phyloP scores from a whole-genome alignment of 2,329 filamentous ascomycete genomes.

The Calonectria pteridis region DNA sequence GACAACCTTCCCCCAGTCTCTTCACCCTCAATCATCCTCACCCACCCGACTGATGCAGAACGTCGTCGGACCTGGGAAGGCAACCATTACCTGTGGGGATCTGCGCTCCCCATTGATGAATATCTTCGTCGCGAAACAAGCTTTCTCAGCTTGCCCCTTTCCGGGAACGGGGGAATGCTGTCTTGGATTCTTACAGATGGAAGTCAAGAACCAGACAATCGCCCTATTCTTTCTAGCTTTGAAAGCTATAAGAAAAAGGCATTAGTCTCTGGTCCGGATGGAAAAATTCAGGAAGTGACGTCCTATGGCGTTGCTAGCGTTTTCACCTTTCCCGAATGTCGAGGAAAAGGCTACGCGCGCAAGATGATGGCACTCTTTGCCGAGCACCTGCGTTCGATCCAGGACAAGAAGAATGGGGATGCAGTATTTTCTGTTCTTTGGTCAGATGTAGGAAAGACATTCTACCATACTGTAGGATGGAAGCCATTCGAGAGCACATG shows the following conservation, averaged over 20 bases:
- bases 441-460: conserved; percentile 87
- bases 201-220: conserved; percentile 51
- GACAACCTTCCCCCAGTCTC: conserved; percentile 38
- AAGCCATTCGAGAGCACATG: conserved; percentile 79
- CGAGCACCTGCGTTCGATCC: conserved; percentile 47
- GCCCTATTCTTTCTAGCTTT: conserved; percentile 72
- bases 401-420: conserved; percentile 47
- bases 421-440: conserved; percentile 81
- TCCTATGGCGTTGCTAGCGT: conserved; percentile 85
- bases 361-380: conserved; percentile 80
- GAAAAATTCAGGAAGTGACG: conserved; percentile 62
- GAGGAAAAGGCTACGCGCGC: conserved; percentile 81
- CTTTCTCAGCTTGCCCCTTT: conserved; percentile 69
- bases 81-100: conserved; percentile 70
- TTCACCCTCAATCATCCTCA: conserved; percentile 54
- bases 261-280: conserved; percentile 56
- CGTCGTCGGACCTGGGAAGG: conserved; percentile 65
- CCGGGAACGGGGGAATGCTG: conserved; percentile 68
- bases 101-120: conserved; percentile 63
- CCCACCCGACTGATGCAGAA: conserved; percentile 69
- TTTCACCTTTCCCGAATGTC: conserved; percentile 76
- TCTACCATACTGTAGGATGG: conserved; percentile 86
- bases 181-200: conserved; percentile 73
- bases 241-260: conserved; percentile 74
- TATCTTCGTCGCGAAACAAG: conserved; percentile 72